A percentile compares a stretch with the other conserved stretches of the same genome.
phyloP scores from a whole-genome alignment of 169 alveolate species.

The Cryptosporidium tyzzeri region DNA sequence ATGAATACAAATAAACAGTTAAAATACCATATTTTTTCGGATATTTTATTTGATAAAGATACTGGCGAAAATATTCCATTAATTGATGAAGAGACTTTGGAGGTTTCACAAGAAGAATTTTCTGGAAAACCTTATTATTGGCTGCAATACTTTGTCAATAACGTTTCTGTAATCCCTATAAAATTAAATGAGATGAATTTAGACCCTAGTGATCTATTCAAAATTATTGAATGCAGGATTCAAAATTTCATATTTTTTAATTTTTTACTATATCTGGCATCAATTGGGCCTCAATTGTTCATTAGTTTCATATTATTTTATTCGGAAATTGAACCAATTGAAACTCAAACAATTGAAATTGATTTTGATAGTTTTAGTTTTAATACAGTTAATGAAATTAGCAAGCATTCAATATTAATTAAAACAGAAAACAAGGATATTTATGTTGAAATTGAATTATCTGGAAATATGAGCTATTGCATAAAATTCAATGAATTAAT shows the following conservation, averaged over 20 bases:
- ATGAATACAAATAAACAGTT: not conserved
- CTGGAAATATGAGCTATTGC: slow-evolving; percentile 32
- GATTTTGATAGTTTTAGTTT: not conserved
- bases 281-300: slow-evolving; percentile 8
- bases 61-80: slow-evolving; percentile 29
- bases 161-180: slow-evolving; percentile 21
- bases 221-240: slow-evolving; percentile 33
- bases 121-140: slow-evolving; percentile 65
- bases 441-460: slow-evolving; percentile 1
- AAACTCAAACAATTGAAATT: slow-evolving; percentile 2
- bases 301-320: slow-evolving; percentile 8
- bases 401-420: not conserved
- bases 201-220: slow-evolving; percentile 19
- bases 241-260: slow-evolving; percentile 21
- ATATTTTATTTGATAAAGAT: slow-evolving; percentile 53
- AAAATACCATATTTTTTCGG: slow-evolving; percentile 33
- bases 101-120: not conserved
- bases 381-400: not conserved
- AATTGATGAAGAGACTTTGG: slow-evolving; percentile 17
- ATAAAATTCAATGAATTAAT: not conserved
- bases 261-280: slow-evolving; percentile 28
- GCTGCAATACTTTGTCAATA: slow-evolving; percentile 54
- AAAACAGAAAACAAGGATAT: not conserved
- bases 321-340: not conserved
- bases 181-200: not conserved